A percentile compares a stretch with the other conserved stretches of the same genome.
phyloP scores from a whole-genome alignment of 78 protist genomes.

The Pigoraptor vietnamica region DNA sequence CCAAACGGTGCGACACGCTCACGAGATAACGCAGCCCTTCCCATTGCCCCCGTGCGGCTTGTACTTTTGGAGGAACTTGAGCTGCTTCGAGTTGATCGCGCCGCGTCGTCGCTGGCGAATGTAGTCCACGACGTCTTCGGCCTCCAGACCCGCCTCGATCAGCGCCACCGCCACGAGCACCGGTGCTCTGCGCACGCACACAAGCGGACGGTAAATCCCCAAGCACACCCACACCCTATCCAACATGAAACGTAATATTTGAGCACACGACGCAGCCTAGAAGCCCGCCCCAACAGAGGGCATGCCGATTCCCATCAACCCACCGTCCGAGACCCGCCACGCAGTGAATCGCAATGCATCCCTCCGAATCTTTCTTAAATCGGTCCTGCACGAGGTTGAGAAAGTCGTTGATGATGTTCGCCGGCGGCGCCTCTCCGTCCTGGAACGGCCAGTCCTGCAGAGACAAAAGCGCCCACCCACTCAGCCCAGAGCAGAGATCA shows the following conservation, averaged over 20 bases:
- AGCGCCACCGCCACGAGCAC: constrained; percentile 67
- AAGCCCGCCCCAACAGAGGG: too few species aligned
- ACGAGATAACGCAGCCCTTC: not conserved
- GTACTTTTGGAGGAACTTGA: constrained; percentile 34
- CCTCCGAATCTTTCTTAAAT: not conserved
- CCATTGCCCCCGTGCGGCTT: not conserved
- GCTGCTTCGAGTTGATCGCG: constrained; percentile 53
- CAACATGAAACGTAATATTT: not conserved
- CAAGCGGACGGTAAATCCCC: not conserved
- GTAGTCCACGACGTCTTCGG: constrained; percentile 43
- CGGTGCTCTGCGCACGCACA: constrained; percentile 45
- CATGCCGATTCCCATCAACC: too few species aligned
- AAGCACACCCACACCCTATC: not conserved
- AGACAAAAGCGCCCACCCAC: not conserved
- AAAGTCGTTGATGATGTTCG: not conserved
- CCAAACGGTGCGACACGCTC: not conserved
- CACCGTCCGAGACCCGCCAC: constrained; percentile 61
- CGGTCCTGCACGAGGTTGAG: constrained; percentile 4
- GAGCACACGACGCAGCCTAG: not conserved
- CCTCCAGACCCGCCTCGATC: constrained; percentile 37
- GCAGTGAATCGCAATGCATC: constrained; percentile 59
- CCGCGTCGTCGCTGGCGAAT: constrained; percentile 50
- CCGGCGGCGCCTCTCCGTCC: constrained; percentile 38
- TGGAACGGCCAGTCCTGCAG: constrained; percentile 28
- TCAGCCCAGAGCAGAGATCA: not conserved